A percentile compares a stretch with the other conserved stretches of the same genome.
These are phyloP conservation scores for Yarrowia keelungensis DNA, from an alignment of 805 yeast species.

Conservation along the genomic window DNA sequence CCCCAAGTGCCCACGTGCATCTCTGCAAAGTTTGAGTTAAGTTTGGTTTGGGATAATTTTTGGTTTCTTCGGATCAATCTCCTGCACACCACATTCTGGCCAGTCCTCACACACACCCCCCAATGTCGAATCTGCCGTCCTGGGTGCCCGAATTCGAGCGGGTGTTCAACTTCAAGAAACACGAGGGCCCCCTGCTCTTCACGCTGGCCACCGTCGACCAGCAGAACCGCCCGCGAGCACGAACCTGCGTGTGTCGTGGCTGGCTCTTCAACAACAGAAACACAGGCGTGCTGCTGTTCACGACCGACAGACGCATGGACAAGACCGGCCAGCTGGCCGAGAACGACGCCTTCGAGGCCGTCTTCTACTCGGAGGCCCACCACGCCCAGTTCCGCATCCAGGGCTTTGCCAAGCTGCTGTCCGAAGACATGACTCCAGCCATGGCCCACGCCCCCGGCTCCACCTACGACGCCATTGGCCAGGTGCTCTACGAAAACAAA, in stretches of 20 bases:
- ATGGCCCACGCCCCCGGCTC: slow-evolving; percentile 39
- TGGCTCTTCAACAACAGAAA: slow-evolving; percentile 73
- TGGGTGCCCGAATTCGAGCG: slow-evolving; percentile 72
- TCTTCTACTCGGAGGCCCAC: slow-evolving; percentile 69
- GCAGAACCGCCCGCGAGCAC: slow-evolving; percentile 62
- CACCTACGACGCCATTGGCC: slow-evolving; percentile 40
- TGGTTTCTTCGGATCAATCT: slow-evolving; percentile 38
- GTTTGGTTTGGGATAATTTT: slow-evolving; percentile 22
- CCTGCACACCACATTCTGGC: slow-evolving; percentile 20
- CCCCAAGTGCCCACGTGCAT: slow-evolving; percentile 27
- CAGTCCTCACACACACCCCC: background rate
- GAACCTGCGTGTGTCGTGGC: slow-evolving; percentile 77
- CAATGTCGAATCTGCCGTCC: slow-evolving; percentile 58
- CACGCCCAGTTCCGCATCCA: slow-evolving; percentile 75
- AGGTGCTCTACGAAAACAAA: slow-evolving; percentile 37
- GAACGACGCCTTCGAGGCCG: slow-evolving; percentile 70
- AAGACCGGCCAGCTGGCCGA: slow-evolving; percentile 60
- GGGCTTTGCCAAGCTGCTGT: slow-evolving; percentile 65
- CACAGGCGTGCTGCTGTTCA: slow-evolving; percentile 70
- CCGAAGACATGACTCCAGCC: slow-evolving; percentile 44
- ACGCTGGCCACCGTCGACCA: slow-evolving; percentile 67
- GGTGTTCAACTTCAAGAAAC: slow-evolving; percentile 58
- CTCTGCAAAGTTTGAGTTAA: slow-evolving; percentile 5
- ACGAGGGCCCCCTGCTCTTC: slow-evolving; percentile 64
- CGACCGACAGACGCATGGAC: slow-evolving; percentile 73